Conservation (phyloP, 441 rosid species). For the Gossypium schwendimanii region DNA sequence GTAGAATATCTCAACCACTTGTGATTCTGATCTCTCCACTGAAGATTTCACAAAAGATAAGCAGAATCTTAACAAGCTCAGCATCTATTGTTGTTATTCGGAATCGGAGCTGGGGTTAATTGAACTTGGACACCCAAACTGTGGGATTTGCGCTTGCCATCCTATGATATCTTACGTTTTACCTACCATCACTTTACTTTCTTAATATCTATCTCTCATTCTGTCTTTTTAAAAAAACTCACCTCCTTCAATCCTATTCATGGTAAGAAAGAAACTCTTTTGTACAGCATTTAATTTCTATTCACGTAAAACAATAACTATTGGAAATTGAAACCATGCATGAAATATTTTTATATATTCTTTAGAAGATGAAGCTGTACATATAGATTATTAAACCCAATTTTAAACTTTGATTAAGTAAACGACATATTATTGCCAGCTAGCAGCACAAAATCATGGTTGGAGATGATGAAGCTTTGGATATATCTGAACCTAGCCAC, state of each 20-base stretch:
- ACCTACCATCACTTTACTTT: too few relatives aligned
- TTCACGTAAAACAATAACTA: neutral
- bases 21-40: slow-evolving; percentile 9
- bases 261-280: too few relatives aligned
- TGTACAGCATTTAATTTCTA: neutral
- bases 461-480: neutral
- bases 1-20: slow-evolving; percentile 6
- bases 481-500: slow-evolving; percentile 10
- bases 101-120: neutral
- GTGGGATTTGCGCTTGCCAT: neutral
- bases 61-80: slow-evolving; percentile 12
- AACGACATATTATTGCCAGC: slow-evolving; percentile 12
- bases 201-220: too few relatives aligned
- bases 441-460: neutral
- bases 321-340: neutral
- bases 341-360: neutral
- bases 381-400: neutral
- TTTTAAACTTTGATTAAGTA: neutral
- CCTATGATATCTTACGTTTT: too few relatives aligned
- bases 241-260: too few relatives aligned
- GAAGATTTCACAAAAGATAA: slow-evolving; percentile 2
- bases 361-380: neutral
- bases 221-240: too few relatives aligned
- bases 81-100: neutral
- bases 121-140: neutral